phyloP scores from a whole-genome alignment of 768 basidiomycete species.

The Flagelloscypha sp. region DNA sequence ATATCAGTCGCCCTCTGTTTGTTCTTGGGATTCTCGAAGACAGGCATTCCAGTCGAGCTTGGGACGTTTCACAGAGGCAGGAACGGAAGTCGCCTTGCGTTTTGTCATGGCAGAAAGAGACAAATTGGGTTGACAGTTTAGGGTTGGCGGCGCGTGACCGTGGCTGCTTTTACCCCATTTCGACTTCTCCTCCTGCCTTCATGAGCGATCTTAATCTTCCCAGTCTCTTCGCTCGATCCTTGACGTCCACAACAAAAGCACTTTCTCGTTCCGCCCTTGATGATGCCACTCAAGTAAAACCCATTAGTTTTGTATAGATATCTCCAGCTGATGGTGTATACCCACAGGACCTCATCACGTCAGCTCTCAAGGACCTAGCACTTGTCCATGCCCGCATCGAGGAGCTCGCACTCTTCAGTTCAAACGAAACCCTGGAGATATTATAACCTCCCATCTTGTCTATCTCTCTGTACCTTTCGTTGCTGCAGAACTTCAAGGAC shows the following conservation, averaged over 20 bases:
- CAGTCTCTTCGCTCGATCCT: conserved; percentile 27
- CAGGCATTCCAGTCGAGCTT: no score
- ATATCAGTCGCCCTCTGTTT: no score
- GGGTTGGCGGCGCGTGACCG: no score
- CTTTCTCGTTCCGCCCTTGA: conserved; percentile 31
- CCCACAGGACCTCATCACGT: conserved; percentile 49
- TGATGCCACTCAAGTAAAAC: conserved; percentile 36
- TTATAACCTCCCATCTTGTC: conserved; percentile 65
- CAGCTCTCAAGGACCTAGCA: conserved; percentile 48
- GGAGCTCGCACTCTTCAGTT: conserved; percentile 67
- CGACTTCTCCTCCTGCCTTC: conserved; percentile 20
- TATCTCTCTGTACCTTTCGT: conserved; percentile 72
- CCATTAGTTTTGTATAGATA: no score
- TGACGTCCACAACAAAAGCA: conserved; percentile 31
- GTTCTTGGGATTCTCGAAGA: no score
- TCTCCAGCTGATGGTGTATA: no score
- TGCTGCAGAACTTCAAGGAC: conserved; percentile 55
- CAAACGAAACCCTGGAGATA: conserved; percentile 76
- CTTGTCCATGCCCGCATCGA: conserved; percentile 45
- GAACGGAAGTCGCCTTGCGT: no score
- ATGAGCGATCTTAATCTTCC: conserved; percentile 24
- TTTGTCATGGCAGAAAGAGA: no score
- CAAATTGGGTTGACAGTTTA: no score
- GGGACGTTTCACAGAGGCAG: no score
- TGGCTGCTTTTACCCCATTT: no score